Evolutionary conservation across 2,329 filamentous ascomycete species (phyloP).

Genomic region (Cladosporium sp.): DNA sequence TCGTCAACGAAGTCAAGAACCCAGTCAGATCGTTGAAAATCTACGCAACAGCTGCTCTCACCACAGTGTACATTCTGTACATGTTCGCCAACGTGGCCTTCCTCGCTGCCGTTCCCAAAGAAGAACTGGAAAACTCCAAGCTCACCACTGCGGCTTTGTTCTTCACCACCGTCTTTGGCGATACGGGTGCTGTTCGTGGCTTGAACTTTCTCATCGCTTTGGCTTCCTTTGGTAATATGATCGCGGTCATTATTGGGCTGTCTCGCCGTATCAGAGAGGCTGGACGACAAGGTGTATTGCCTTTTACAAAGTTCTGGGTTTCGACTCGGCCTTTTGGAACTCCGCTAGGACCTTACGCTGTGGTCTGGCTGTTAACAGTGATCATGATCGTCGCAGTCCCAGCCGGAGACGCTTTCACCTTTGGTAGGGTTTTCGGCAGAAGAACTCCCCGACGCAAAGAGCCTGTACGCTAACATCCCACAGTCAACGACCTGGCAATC

Average conservation of each 20-base stretch:
- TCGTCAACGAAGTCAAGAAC: conserved; percentile 58
- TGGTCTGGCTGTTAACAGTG: conserved; percentile 55
- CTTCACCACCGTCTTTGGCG: conserved; percentile 55
- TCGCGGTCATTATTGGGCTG: conserved; percentile 51
- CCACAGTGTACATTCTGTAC: conserved; percentile 46
- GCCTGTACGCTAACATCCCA: conserved; percentile 22
- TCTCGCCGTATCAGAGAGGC: conserved; percentile 57
- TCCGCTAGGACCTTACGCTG: conserved; percentile 53
- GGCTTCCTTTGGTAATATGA: conserved; percentile 55
- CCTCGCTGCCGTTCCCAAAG: conserved; percentile 53
- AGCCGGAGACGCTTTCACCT: conserved; percentile 60
- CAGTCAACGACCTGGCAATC: conserved; percentile 39
- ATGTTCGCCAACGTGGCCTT: conserved; percentile 58
- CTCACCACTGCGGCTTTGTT: conserved; percentile 55
- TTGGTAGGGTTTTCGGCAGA: conserved; percentile 32
- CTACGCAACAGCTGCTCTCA: conserved; percentile 45
- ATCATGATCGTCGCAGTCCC: conserved; percentile 58
- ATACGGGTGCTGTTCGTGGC: conserved; percentile 45
- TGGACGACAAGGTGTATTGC: conserved; percentile 57
- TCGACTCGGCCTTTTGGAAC: conserved; percentile 61
- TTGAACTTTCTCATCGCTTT: conserved; percentile 55
- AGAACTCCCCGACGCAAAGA: too few relatives aligned
- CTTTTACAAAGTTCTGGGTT: conserved; percentile 58
- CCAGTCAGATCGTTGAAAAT: conserved; percentile 52
- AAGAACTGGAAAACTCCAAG: conserved; percentile 49